Base-by-base conservation (phyloP, 2,329 filamentous ascomycete species). In the Alternaria gaisen region DNA sequence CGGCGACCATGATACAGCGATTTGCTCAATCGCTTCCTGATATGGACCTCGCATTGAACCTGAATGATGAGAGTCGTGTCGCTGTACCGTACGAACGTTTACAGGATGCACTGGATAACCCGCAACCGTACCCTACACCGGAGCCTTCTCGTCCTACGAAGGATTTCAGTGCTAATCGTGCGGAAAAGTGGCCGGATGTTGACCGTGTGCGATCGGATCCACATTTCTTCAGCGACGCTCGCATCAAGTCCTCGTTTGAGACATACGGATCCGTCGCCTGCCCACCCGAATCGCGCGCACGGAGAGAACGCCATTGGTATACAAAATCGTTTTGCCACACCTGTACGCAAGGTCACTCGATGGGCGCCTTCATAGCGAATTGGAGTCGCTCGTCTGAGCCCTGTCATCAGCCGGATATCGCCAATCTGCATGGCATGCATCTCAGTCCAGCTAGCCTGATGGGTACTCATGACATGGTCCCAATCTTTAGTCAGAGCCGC, bases 321-420 rank as follows among this genome's bases (percentile, higher is more conserved):
- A 84, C 86, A 24, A 84, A 84, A 56, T 83, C 85, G 36, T 83
- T 92, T 52, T 94, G 92, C 74, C 80, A 85, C 0, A 80, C 81
- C 3, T 94, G 91, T 74, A 81, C 83, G 2, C 79, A 81, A 7
- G 85, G 86, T 0, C 90, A 94, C 70, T 90, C 91, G 0, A 80
- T 86, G 18, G 88, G 87, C 3, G 87, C 88, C 22, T 91, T 92
- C 69, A 79, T 93, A 6, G 80, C 83, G 5, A 83, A 91, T 67
- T 94, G 90, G 88, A 82, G 84, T 1, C 74, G 84, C 9, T 87
- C 90, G 5, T 84, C 88, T 6, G 86, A 92, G 47, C 84, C 90
- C 28, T 96, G 92, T 73, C 86, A 90, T 61, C 92, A 95, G 71
- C 90, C 92, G 1, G 92, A 95, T 65, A 81, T 94, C 32, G 86